A percentile compares a stretch with the other conserved stretches of the same genome.
phyloP scores from a whole-genome alignment of 257 asterid genomes.

The Ilex asprella region DNA sequence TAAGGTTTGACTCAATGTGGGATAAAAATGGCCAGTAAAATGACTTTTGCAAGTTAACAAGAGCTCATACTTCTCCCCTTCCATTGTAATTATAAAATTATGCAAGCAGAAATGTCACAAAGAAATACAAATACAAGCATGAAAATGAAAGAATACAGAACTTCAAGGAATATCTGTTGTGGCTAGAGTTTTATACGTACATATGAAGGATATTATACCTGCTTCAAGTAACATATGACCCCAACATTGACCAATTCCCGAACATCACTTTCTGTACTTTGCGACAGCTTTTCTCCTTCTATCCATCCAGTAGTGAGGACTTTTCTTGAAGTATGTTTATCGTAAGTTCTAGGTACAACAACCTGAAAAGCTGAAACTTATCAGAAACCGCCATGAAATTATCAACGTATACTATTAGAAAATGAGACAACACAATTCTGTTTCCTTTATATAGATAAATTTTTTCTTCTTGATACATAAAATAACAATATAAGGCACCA shows the following conservation, averaged over 20 bases:
- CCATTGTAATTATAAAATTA: no score
- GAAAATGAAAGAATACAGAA: no score
- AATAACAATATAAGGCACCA: neutral
- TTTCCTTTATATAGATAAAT: neutral
- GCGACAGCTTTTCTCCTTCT: slow-evolving; percentile 97
- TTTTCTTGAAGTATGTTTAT: slow-evolving; percentile 82
- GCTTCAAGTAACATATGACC: slow-evolving; percentile 99
- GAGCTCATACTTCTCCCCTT: no score
- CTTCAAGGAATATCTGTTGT: no score
- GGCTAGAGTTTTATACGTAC: no score
- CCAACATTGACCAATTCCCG: slow-evolving; percentile 97
- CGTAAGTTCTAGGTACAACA: slow-evolving; percentile 83
- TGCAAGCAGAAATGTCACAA: no score
- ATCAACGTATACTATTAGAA: no score
- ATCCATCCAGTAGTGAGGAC: slow-evolving; percentile 94
- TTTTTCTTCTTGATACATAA: no score
- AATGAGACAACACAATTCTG: neutral
- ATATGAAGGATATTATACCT: slow-evolving; percentile 36
- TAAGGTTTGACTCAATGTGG: no score
- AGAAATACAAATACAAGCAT: no score
- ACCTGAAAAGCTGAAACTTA: slow-evolving; percentile 56
- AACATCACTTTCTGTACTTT: slow-evolving; percentile 98
- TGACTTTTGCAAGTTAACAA: no score
- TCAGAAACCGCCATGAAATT: neutral
- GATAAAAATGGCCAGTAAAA: no score